Base-by-base conservation (phyloP, 2,329 filamentous ascomycete species). In the Pseudogymnoascus sp. region DNA sequence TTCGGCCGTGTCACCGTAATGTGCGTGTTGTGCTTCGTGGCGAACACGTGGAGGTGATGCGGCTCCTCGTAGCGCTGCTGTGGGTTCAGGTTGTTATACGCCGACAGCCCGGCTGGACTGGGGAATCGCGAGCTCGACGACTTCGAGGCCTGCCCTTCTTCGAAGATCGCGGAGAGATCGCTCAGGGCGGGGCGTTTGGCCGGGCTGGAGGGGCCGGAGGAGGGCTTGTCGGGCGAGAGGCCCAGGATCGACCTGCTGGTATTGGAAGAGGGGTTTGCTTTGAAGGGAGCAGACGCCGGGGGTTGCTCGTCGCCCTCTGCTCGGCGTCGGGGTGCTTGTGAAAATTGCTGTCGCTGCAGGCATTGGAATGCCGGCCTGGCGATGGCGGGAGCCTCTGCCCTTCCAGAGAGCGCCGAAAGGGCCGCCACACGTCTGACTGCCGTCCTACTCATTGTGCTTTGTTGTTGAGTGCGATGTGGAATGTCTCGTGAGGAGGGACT, bases 11-110 rank as follows among this genome's bases (percentile, higher is more conserved):
- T 91, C 68, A 97, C 84, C 1, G 93, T 97, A 71, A 99, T 84
- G 77, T 98, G 91, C 19, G 91, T 95, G 79, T 99, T 99, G 84
- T 97, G 95, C 78, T 91, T 96, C 75, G 90, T 88, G 28, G 89
- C 79, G 77, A 86, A 93, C 74, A 99, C 81, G 78, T 96, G 91
- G 67, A 99, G 83, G 75, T 96, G 91, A 79, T 91, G 91, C 2
- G 90, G 88, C 72, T 89, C 84, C 38, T 78, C 66, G 12, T 75
- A 68, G 60, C 78, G 72, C 50, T 80, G 76, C 2, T 53, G 46
- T 28, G 11, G 14, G 24, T 26, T 53, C 46, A 28, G 8, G 46
- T 53, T 53, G 46, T 53, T 53, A 16, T 53, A 53, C 12, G 46
- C 46, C 66, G 65, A 59, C 70, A 41, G 5, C 65, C 63, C n/a